Evolutionary conservation across 2,329 filamentous ascomycete genomes (phyloP), one percentile per base, ranked within the genome.

Genomic region (Penicillium sclerotigenum): DNA sequence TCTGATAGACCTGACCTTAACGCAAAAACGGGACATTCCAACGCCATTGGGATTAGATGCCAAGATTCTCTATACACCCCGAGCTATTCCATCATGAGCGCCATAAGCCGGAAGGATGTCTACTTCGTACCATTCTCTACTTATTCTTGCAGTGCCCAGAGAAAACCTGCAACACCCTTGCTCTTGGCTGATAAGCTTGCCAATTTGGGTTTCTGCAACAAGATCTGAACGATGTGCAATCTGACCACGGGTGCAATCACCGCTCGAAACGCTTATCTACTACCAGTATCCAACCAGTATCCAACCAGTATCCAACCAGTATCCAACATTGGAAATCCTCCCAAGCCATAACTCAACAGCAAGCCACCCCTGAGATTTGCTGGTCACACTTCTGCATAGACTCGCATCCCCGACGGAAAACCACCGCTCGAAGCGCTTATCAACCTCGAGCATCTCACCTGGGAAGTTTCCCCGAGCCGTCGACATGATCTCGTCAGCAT

Each of bases 351-450:
- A 34, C 33, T 29, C 18, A 8, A 26, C 26, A 22, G 45, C 24
- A 29, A 10, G 22, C 31, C n/a, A n/a, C n/a, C 29, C 26, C 8
- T 9, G 9, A n/a, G 7, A 9, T 47, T 10, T 31, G n/a, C 24
- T 34, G 20, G 9, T 47, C 16, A 34, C 28, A 16, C 28, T 20
- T 33, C 33, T 48, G 18, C 45, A 47, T 46, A 13, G 13, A 31
- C 26, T 43, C n/a, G 3, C 31, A 48, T 16, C 8, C n/a, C 20
- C 38, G 38, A 54, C 48, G 60, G 59, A 52, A 57, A 45, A 36
- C 33, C 51, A 38, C 20, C 42, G 26, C 43, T 28, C 26, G 14
- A 38, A 33, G 20, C 41, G 18, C 50, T 29, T 29, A 40, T 52
- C 50, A 31, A 36, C 16, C 5, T n/a, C 24, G 20, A 20, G 36